These are phyloP conservation scores for Aspergillus versicolor DNA, from an alignment of 2,329 filamentous ascomycete genomes.

Conservation along the genomic window DNA sequence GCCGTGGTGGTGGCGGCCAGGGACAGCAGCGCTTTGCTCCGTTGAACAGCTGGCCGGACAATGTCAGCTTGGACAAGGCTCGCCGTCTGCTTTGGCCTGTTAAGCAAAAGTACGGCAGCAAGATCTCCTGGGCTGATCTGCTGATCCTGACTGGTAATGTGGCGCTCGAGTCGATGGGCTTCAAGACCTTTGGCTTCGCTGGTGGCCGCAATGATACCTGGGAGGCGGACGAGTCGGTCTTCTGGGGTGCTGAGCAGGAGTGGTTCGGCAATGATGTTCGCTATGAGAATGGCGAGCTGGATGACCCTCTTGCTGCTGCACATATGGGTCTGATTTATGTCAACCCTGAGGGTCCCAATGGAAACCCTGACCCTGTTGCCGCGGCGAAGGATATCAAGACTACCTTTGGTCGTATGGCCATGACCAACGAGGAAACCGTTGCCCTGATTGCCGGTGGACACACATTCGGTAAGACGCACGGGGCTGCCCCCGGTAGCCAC, in stretches of 20 bases:
- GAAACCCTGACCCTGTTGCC: conserved; percentile 66
- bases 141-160: conserved; percentile 72
- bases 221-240: conserved; percentile 73
- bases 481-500: conserved; percentile 63
- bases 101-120: conserved; percentile 82
- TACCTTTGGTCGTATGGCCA: conserved; percentile 77
- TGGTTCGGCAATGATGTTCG: conserved; percentile 74
- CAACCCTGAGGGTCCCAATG: conserved; percentile 76
- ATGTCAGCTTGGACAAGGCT: conserved; percentile 75
- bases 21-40: conserved; percentile 79
- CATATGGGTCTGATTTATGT: conserved; percentile 81
- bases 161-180: conserved; percentile 73
- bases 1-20: conserved; percentile 70
- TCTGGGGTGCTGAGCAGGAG: conserved; percentile 75
- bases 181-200: conserved; percentile 71
- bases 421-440: conserved; percentile 80
- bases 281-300: conserved; percentile 58
- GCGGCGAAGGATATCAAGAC: conserved; percentile 70
- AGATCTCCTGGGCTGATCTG: conserved; percentile 78
- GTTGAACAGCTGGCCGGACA: conserved; percentile 80
- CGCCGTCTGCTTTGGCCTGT: conserved; percentile 76
- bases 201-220: conserved; percentile 71
- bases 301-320: conserved; percentile 65
- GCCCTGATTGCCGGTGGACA: conserved; percentile 77
- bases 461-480: conserved; percentile 78